Base-by-base conservation (phyloP, 139 green algal species). In the Pseudopediastrum boryanum region DNA sequence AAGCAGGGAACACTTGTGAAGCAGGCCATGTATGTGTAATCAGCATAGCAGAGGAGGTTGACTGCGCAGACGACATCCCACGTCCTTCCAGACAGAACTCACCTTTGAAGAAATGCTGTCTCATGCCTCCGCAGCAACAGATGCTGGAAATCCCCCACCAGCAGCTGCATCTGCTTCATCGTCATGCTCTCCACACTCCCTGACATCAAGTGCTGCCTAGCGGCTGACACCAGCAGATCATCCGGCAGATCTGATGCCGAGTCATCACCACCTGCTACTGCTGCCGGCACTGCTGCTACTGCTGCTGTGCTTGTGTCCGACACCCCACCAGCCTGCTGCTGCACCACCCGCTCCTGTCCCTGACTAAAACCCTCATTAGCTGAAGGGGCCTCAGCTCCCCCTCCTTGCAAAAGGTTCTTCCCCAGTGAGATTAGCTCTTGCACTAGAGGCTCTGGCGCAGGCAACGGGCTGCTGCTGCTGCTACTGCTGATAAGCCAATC, bases 141-240 rank as follows among this genome's bases (percentile, higher is more conserved):
- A n/a, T n/a, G n/a, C n/a, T n/a, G n/a, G n/a, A n/a, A 83, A 69
- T 83, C 78, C 68, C 68, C 58, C 43, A 78, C 27, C 78, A 83
- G 41, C 68, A 84, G 13, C 7, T 64, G 70, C 65, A 85, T 56
- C 42, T 86, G 62, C 4, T 13, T 29, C 33, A 78, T 21, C 21
- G 29, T 42, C 50, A 62, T 43, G 39, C 51, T 41, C 48, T 76
- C 64, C 3, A 65, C 29, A 2, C 41, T 31, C 4, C 48, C 42
- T 16, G 69, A 72, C 52, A 78, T 77, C 41, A 86, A 38, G 29
- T 83, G 81, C 35, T 62, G 69, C 42, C 81, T 69, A 0, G 81
- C 81, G 1, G 62, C 69, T 0, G 42, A 42, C 42, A 86, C 75
- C 12, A 80, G 42, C 39, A 65, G 62, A 4, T 79, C 77, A 2